A percentile compares a stretch with the other conserved stretches of the same genome.
These are phyloP conservation scores for Scutellaria galericulata DNA, from an alignment of 257 asterid species.

Conservation along the genomic window DNA sequence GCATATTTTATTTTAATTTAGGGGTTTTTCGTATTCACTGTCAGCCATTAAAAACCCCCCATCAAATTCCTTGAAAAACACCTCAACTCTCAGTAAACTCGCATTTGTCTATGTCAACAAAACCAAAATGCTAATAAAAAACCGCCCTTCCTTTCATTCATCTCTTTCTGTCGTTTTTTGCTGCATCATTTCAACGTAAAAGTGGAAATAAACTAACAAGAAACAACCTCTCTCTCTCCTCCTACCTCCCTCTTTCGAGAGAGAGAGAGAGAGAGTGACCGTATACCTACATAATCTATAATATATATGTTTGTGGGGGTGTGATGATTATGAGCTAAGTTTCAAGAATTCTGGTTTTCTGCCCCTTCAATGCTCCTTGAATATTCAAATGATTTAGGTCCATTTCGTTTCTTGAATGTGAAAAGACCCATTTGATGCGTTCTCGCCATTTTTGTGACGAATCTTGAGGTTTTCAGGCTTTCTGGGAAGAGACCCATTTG, in stretches of 20 bases:
- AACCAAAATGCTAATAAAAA: conserved; percentile 43
- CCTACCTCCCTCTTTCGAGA: conserved; percentile 23
- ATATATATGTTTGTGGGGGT: not conserved
- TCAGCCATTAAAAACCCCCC: conserved; percentile 33
- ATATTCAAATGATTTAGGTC: conserved; percentile 20
- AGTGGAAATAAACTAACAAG: conserved; percentile 15
- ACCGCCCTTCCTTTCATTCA: conserved; percentile 44
- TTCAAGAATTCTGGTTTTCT: conserved; percentile 24
- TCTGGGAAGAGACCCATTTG: conserved; percentile 41
- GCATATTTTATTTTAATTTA: not conserved
- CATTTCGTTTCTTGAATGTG: conserved; percentile 22
- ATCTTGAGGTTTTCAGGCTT: conserved; percentile 44
- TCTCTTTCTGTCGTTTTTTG: conserved; percentile 43
- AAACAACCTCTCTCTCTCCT: conserved; percentile 27
- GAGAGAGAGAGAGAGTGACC: conserved; percentile 1
- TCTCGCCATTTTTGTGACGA: conserved; percentile 32
- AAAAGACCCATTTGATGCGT: conserved; percentile 8
- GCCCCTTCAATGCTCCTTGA: not conserved
- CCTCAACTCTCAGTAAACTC: conserved; percentile 36
- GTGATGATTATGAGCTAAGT: conserved; percentile 32
- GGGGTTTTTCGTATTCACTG: conserved; percentile 28
- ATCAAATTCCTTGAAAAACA: conserved; percentile 38
- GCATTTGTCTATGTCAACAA: conserved; percentile 41
- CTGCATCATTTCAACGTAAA: conserved; percentile 34
- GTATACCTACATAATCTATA: conserved; percentile 7